Evolutionary conservation across 371 early-diverging fungal species (phyloP).

Genomic region (Rhizopus microsporus): DNA sequence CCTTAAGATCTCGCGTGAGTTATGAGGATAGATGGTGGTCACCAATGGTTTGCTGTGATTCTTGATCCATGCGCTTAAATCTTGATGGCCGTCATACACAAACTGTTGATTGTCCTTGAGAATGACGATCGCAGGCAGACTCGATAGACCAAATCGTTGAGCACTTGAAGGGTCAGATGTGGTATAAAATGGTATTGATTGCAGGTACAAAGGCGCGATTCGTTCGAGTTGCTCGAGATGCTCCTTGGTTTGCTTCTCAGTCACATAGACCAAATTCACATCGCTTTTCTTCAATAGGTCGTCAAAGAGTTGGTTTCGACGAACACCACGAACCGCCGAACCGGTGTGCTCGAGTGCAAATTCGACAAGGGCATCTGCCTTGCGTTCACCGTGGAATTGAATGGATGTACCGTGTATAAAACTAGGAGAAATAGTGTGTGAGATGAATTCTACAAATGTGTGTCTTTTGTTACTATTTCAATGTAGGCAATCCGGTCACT

Average conservation of each 20-base stretch:
- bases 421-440: conserved; percentile 5
- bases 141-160: conserved; percentile 8
- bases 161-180: conserved; percentile 20
- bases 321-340: conserved; percentile 16
- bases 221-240: conserved; percentile 8
- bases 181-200: conserved; percentile 26
- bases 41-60: conserved; percentile 24
- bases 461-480: conserved; percentile 53
- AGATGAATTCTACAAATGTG: background rate
- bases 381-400: conserved; percentile 55
- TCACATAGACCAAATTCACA: conserved; percentile 27
- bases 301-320: conserved; percentile 7
- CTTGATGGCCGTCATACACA: conserved; percentile 5
- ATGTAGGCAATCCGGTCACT: conserved; percentile 81
- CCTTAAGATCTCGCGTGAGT: conserved; percentile 16
- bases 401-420: conserved; percentile 45
- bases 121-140: conserved; percentile 19
- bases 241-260: background rate
- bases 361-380: conserved; percentile 40
- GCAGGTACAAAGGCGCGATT: conserved; percentile 24
- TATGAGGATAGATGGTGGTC: conserved; percentile 13
- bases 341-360: conserved; percentile 43
- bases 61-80: conserved; percentile 18
- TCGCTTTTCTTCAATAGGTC: conserved; percentile 13
- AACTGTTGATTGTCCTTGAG: conserved; percentile 23